These are phyloP conservation scores for Solanum bulbocastanum DNA, from an alignment of 257 asterid genomes.

Conservation along the genomic window DNA sequence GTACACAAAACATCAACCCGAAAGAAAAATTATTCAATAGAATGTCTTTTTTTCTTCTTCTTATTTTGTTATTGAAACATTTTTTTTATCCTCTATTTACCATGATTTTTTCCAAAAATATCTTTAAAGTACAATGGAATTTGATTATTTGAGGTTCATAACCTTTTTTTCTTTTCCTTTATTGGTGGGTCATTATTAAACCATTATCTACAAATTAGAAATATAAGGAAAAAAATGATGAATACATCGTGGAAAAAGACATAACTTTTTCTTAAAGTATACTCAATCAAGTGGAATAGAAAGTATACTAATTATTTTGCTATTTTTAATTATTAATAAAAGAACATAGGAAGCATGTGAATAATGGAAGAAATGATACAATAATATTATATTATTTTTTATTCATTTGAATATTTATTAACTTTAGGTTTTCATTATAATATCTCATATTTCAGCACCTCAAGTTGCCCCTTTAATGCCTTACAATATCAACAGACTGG, in stretches of 20 bases:
- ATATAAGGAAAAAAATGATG: not conserved
- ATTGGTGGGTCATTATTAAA: not conserved
- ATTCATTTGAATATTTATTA: not conserved
- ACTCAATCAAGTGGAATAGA: not conserved
- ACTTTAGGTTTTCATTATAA: not conserved
- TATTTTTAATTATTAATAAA: not conserved
- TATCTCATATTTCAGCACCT: conserved; percentile 21
- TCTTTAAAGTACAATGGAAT: not conserved
- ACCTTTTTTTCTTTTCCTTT: not conserved
- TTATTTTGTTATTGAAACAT: not conserved
- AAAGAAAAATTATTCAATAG: not conserved
- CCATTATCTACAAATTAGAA: not conserved
- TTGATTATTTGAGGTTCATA: not conserved
- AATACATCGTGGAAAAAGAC: not conserved
- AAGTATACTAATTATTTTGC: not conserved
- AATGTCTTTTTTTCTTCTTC: not conserved
- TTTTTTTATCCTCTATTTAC: not conserved
- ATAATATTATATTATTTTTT: not conserved
- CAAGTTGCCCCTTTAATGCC: conserved; percentile 27
- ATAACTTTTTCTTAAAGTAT: not conserved
- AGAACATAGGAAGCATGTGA: not conserved
- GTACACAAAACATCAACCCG: too few relatives aligned
- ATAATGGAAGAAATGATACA: not conserved
- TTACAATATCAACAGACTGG: conserved; percentile 55
- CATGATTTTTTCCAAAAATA: not conserved